A percentile compares a stretch with the other conserved stretches of the same genome.
These are phyloP conservation scores for Crepidotus variabilis DNA, from an alignment of 768 basidiomycete genomes.

Conservation along the genomic window DNA sequence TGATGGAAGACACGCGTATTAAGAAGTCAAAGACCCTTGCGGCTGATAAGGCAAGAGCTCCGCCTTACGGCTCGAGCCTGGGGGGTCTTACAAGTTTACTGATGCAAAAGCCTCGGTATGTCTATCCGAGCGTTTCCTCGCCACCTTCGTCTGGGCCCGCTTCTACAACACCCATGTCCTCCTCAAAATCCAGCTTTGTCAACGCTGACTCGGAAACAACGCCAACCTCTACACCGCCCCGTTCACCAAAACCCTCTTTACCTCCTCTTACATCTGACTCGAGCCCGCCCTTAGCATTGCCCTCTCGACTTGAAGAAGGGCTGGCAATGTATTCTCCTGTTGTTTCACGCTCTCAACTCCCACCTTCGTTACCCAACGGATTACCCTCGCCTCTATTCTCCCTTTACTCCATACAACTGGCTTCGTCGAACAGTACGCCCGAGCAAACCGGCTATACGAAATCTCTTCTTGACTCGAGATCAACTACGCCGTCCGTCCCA, in stretches of 20 bases:
- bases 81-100: neutral
- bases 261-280: neutral
- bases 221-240: neutral
- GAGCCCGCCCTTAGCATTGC: neutral
- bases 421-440: neutral
- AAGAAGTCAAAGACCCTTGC: constrained; percentile 19
- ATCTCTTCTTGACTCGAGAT: too few relatives aligned
- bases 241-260: neutral
- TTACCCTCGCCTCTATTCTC: neutral
- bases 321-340: neutral
- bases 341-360: constrained; percentile 16
- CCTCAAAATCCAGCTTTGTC: neutral
- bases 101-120: neutral
- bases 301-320: too few relatives aligned
- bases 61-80: neutral
- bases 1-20: constrained; percentile 20
- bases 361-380: constrained; percentile 5
- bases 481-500: too few relatives aligned
- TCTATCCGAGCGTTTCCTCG: neutral
- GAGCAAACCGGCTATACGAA: constrained; percentile 2
- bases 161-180: neutral
- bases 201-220: neutral
- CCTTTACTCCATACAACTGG: neutral
- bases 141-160: neutral
- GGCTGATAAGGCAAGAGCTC: constrained; percentile 11